Evolutionary conservation across 169 alveolate species (phyloP), one percentile per base, ranked within the genome.

Genomic region (Cryptosporidium viatorum): DNA sequence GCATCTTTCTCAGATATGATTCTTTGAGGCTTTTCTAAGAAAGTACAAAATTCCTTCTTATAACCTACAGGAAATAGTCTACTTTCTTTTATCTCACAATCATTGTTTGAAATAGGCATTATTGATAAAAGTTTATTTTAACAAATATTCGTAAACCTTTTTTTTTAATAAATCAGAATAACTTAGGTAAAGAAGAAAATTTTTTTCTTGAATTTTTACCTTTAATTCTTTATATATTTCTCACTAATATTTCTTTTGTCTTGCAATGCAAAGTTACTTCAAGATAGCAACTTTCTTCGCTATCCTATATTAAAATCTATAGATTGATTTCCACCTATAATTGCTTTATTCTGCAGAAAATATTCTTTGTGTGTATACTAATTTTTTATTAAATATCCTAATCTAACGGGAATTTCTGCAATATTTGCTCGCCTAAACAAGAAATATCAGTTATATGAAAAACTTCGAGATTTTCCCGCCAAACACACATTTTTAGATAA

Each of bases 11-110:
- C 73, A 18, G 89, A 45, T 1, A 62, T 3, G 4, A 37, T 2
- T 10, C 69, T 35, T 26, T 80, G 71, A 41, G 89, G 89, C 37
- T 50, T 80, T 12, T 80, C 89, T 33, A 80, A 29, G 26, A 80
- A 80, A 8, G 89, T 80, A 6, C 89, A 80, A 45, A 80, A 80
- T 39, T 80, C 89, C 8, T 80, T 59, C 37, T 80, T 80, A 80
- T 62, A 80, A 8, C 75, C 89, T 48, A 65, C 33, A 0, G 89
- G 89, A 35, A 62, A 62, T 1, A 80, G 33, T 21, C 75, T 69
- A 62, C 89, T 80, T 18, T 62, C 89, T 23, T 23, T 21, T 10
- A 41, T 23, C 33, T 35, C 62, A 37, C 5, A 4, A 21, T 26
- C 62, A 62, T 60, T 16, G 21, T 55, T 55, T 21, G 35, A 26